Percentiles rank a stretch among this genome's conserved stretches.
Conservation (phyloP, 2,329 filamentous ascomycete species). For the Aspergillus sp. region DNA sequence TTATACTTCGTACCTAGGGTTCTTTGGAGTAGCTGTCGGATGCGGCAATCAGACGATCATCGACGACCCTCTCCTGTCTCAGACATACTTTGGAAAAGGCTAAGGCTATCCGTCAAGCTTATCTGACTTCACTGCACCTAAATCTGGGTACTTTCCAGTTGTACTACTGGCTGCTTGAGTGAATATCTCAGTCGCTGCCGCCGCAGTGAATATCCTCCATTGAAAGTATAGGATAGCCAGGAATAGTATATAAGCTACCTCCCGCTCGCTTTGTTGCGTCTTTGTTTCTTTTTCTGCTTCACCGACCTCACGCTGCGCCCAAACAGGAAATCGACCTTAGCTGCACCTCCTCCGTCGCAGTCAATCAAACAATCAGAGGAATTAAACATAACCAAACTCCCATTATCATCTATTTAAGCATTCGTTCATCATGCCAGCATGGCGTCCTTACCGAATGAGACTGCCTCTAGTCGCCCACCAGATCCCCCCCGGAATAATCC, state of each 20-base stretch:
- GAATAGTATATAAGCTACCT: neutral
- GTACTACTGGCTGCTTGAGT: neutral
- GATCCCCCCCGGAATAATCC: slow-evolving; percentile 10
- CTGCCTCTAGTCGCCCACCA: slow-evolving; percentile 7
- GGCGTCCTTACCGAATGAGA: slow-evolving; percentile 15
- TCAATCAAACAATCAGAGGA: neutral
- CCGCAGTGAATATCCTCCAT: neutral
- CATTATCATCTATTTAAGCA: neutral
- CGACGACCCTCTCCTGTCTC: neutral
- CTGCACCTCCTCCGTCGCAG: slow-evolving; percentile 1
- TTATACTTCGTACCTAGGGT: neutral
- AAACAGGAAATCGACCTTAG: slow-evolving; percentile 2
- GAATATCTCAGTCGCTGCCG: neutral
- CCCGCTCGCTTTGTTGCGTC: neutral
- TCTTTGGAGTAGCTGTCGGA: neutral
- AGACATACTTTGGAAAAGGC: neutral
- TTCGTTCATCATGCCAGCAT: slow-evolving; percentile 17
- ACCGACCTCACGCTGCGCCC: slow-evolving; percentile 9
- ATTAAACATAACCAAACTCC: slow-evolving; percentile 2
- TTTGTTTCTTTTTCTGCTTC: slow-evolving; percentile 11
- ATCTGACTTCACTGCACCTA: neutral
- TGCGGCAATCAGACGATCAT: neutral
- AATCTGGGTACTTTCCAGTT: neutral
- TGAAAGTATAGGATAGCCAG: neutral
- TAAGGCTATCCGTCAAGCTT: neutral